A percentile compares a stretch with the other conserved stretches of the same genome.
phyloP scores from a whole-genome alignment of 2,329 filamentous ascomycete genomes.

The Xylaria multiplex region DNA sequence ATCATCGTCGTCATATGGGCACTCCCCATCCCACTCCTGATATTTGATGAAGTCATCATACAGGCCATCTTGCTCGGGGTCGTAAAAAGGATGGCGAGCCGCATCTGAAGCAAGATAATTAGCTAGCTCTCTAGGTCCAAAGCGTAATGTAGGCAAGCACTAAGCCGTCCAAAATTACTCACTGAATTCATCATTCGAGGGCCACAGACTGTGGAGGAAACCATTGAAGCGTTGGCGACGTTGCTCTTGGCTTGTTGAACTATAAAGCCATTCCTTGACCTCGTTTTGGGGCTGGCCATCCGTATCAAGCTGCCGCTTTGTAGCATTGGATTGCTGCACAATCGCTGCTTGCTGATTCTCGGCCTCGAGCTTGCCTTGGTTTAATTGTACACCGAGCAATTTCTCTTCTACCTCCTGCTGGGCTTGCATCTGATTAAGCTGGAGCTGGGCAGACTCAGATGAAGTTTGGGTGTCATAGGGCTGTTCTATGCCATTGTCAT shows the following conservation, averaged over 20 bases:
- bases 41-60: slow-evolving; percentile 22
- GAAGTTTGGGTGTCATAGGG: background rate
- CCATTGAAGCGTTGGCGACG: slow-evolving; percentile 18
- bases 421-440: background rate
- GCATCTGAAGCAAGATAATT: slow-evolving; percentile 15
- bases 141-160: background rate
- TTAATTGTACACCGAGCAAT: no score
- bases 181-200: slow-evolving; percentile 33
- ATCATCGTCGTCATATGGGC: slow-evolving; percentile 29
- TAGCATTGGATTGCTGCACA: background rate
- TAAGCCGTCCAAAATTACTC: background rate
- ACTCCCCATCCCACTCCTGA: slow-evolving; percentile 23
- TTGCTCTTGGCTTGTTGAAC: slow-evolving; percentile 3
- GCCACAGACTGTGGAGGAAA: slow-evolving; percentile 23
- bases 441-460: background rate
- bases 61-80: slow-evolving; percentile 26
- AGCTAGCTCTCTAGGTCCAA: background rate
- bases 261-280: slow-evolving; percentile 18
- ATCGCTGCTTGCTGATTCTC: background rate
- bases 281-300: slow-evolving; percentile 1
- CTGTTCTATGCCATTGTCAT: background rate
- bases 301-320: background rate
- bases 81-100: slow-evolving; percentile 21
- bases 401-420: background rate
- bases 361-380: no score